Evolutionary conservation across 805 yeast genomes (phyloP).

Genomic region (Cephaloascus albidus): DNA sequence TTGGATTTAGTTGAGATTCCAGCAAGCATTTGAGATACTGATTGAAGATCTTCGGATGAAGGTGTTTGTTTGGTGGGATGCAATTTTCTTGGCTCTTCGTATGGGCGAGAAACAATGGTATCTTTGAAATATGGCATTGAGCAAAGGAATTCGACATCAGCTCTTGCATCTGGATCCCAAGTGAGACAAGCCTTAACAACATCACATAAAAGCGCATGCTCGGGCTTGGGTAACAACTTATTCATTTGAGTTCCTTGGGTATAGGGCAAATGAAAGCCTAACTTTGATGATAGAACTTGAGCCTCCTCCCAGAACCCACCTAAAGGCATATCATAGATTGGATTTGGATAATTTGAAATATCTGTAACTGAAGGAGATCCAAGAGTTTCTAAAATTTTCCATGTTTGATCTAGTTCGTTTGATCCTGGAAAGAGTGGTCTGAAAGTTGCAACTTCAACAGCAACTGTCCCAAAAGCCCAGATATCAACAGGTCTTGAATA

Average conservation of each 20-base stretch:
- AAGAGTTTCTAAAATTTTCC: conserved; percentile 53
- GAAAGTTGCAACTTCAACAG: conserved; percentile 62
- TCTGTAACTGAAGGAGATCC: conserved; percentile 57
- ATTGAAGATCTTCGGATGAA: background rate
- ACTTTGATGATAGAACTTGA: conserved; percentile 32
- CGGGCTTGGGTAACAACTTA: conserved; percentile 34
- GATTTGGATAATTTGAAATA: conserved; percentile 2
- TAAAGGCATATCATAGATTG: conserved; percentile 23
- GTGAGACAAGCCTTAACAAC: conserved; percentile 42
- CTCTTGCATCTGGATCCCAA: conserved; percentile 75
- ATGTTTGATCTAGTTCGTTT: conserved; percentile 70
- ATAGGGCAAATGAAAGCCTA: conserved; percentile 51
- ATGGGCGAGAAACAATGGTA: conserved; percentile 16
- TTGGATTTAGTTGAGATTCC: background rate
- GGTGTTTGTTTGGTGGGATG: background rate
- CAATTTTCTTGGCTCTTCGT: conserved; percentile 7
- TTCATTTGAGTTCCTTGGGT: conserved; percentile 40
- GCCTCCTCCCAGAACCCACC: conserved; percentile 79
- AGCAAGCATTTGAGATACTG: background rate
- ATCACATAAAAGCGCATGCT: conserved; percentile 28
- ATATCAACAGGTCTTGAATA: conserved; percentile 69
- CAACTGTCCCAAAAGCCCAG: conserved; percentile 83
- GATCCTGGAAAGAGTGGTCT: conserved; percentile 80
- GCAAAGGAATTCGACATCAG: conserved; percentile 38
- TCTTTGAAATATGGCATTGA: conserved; percentile 45